Percentiles rank a stretch among this genome's conserved stretches.
Conservation (phyloP, 2,329 filamentous ascomycete species). For the Aspergillus sp. region DNA sequence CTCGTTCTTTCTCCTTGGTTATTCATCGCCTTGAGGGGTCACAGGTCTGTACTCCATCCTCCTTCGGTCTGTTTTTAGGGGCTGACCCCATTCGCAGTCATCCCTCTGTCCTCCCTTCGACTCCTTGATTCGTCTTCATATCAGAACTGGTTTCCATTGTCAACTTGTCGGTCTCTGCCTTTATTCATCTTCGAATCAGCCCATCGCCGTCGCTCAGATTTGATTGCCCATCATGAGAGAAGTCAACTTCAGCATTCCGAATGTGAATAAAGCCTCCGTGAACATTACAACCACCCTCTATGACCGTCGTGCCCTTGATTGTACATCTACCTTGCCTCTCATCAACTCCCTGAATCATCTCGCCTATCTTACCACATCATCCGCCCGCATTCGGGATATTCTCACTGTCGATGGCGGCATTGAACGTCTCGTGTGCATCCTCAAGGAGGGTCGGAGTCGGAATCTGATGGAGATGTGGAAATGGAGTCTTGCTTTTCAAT, state of each 20-base stretch:
- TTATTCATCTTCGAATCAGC: background rate
- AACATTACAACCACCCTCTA: constrained; percentile 98
- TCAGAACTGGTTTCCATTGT: background rate
- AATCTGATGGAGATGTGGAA: constrained; percentile 99
- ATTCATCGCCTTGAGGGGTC: constrained; percentile 1
- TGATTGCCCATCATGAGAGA: constrained; percentile 73
- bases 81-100: constrained; percentile 4
- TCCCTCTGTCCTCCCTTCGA: constrained; percentile 1
- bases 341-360: constrained; percentile 99
- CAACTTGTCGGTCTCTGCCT: too few relatives aligned
- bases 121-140: background rate
- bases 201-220: background rate
- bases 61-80: constrained; percentile 12
- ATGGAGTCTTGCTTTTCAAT: constrained; percentile 98
- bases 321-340: constrained; percentile 91
- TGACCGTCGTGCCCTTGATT: constrained; percentile 93
- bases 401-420: constrained; percentile 98
- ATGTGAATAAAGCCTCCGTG: constrained; percentile 98
- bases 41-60: background rate
- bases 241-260: constrained; percentile 98
- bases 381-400: constrained; percentile 93
- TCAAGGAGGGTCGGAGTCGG: constrained; percentile 93
- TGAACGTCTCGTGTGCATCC: constrained; percentile 90
- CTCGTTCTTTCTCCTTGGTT: constrained; percentile 2
- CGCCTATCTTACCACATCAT: constrained; percentile 95